phyloP scores from a whole-genome alignment of 495 filamentous ascomycete species.

The Xylaria acuta region DNA sequence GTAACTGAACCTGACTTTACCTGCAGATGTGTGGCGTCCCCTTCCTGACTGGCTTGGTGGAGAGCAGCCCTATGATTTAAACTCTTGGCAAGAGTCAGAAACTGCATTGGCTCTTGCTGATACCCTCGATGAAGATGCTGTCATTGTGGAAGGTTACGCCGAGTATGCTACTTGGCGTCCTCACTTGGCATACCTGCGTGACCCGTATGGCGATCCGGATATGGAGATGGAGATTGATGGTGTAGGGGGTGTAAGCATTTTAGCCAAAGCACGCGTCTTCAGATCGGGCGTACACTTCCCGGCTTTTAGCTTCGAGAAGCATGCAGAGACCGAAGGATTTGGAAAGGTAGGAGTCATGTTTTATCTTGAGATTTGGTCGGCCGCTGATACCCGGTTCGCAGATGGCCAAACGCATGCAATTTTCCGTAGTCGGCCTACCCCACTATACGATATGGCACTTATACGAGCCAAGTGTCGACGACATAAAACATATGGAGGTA shows the following conservation, averaged over 20 bases:
- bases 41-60: constrained; percentile 99
- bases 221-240: constrained; percentile 99
- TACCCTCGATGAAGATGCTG: constrained; percentile 95
- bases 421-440: constrained; percentile 94
- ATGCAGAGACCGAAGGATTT: constrained; percentile 98
- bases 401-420: constrained; percentile 97
- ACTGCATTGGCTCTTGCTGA: constrained; percentile 93
- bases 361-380: not conserved
- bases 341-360: constrained; percentile 76
- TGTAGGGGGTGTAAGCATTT: constrained; percentile 95
- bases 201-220: constrained; percentile 97
- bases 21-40: constrained; percentile 93
- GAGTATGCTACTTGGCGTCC: constrained; percentile 99
- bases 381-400: constrained; percentile 52
- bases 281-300: constrained; percentile 95
- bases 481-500: constrained; percentile 94
- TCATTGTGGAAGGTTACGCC: constrained; percentile 98
- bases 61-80: constrained; percentile 98
- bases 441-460: constrained; percentile 99
- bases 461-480: constrained; percentile 97
- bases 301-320: constrained; percentile 98
- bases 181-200: constrained; percentile 94
- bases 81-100: constrained; percentile 99
- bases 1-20: constrained; percentile 22
- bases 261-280: constrained; percentile 96